Conservation (phyloP, 2,329 filamentous ascomycete genomes). For the Ploettnerulaceae sp. region DNA sequence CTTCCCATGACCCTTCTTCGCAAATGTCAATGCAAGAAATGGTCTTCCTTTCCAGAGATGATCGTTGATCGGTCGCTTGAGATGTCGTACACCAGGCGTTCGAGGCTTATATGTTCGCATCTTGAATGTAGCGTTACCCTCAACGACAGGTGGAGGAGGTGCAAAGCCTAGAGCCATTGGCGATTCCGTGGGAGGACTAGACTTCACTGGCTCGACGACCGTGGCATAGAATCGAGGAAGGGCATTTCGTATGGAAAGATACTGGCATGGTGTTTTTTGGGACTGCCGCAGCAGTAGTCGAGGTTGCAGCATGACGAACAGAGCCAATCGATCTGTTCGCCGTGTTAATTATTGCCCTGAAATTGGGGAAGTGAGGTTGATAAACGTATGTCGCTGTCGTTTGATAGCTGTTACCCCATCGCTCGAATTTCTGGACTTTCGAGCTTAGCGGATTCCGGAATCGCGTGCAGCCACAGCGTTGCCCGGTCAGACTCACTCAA, state of each 20-base stretch:
- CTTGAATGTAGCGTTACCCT: slow-evolving; percentile 35
- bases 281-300: slow-evolving; percentile 50
- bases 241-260: slow-evolving; percentile 41
- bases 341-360: slow-evolving; percentile 1
- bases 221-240: slow-evolving; percentile 49
- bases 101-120: slow-evolving; percentile 88
- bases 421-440: neutral
- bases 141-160: slow-evolving; percentile 41
- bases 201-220: slow-evolving; percentile 35
- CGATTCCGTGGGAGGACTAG: slow-evolving; percentile 35
- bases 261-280: slow-evolving; percentile 42
- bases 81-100: slow-evolving; percentile 86
- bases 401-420: slow-evolving; percentile 1
- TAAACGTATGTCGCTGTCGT: slow-evolving; percentile 3
- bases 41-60: slow-evolving; percentile 95
- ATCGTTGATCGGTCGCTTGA: slow-evolving; percentile 89
- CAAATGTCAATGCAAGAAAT: slow-evolving; percentile 74
- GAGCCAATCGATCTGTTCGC: slow-evolving; percentile 22
- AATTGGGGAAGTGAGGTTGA: neutral
- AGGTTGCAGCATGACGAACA: slow-evolving; percentile 56
- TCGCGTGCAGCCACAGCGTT: slow-evolving; percentile 12
- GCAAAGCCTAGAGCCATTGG: slow-evolving; percentile 39
- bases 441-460: neutral
- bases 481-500: neutral
- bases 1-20: slow-evolving; percentile 88